Evolutionary conservation across 805 yeast genomes (phyloP), one percentile per base, ranked within the genome.

Genomic region (Pichia sporocuriosa): DNA sequence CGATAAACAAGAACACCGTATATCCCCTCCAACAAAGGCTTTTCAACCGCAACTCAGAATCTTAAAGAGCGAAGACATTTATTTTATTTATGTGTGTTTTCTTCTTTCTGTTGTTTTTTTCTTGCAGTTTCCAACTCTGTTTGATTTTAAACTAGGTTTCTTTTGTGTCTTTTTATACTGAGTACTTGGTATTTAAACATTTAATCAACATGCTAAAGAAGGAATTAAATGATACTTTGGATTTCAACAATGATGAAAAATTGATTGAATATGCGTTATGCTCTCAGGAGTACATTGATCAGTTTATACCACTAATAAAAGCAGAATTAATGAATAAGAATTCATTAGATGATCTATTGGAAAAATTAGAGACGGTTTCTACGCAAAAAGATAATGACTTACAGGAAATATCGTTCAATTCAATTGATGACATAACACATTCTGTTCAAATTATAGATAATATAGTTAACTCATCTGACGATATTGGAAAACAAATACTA

Each of bases 241-340:
- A 17, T 21, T 19, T 16, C 3, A 19, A 5, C 13, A 31, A 30
- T 20, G 40, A 40, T 29, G 31, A 42, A 9, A 42, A 36, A 21
- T 37, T 58, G 37, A 53, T 58, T 6, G 59, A 58, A 39, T 54
- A 57, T 15, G 71, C 79, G 1, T 55, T 73, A 25, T 62, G 68
- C 35, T 74, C 83, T 3, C 83, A 78, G 43, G 89, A 83, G 51
- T 84, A 81, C 58, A 59, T 86, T 30, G 95, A 86, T 48, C 86
- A 84, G 58, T 69, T 87, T 45, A 83, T 86, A 2, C 94, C 94
- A 1, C 71, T 84, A 15, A 71, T 86, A 48, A 77, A 75, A 52
- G 72, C 77, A 9, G 81, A 88, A 17, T 62, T 87, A 32, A 30
- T 44, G n/a, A 67, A 66, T 39, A 62, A 69, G 15, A 68, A 75